Evolutionary conservation across 768 basidiomycete species (phyloP), one percentile per base, ranked within the genome.

Genomic region (Agrocybe praecox): DNA sequence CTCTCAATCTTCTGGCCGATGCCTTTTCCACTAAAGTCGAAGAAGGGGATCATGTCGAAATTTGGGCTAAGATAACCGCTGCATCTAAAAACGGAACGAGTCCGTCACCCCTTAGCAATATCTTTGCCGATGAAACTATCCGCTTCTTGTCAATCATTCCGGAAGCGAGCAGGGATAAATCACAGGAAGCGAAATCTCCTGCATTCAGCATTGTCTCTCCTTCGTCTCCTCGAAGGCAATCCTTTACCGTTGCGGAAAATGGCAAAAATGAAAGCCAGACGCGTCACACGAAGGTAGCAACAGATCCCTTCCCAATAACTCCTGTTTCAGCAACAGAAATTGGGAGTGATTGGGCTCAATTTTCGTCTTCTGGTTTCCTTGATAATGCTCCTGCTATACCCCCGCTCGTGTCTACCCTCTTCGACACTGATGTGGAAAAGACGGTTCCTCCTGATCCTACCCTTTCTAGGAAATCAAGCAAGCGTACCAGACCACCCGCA

Each of bases 51-150:
- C 70, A 72, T 29, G 63, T 66, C 10, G 67, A 68, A 1, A 49
- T 87, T 0, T 92, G 90, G 90, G 76, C 78, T 26, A 71, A 75
- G 21, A 75, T 92, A 50, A 82, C 78, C 22, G 69, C 71, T 12
- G 74, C 73, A 10, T 76, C 76, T 18, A 74, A 72, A 4, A 68
- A 74, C 29, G 64, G 66, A 8, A 66, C 66, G 34, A 67, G 61
- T 6, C 60, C 67, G 18, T 70, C 76, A 2, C 75, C 81, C 17
- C 68, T 87, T 52, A 61, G 77, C 53, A 80, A 79, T 49, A 72
- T 92, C 51, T 84, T 92, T 53, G 76, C 84, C 5, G 89, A 91
- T 56, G 90, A 91, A 55, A 91, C 86, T 0, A 74, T 89, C 19
- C 77, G 78, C 17, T 79, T 68, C 73, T 77, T 71, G 58, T 75